A percentile compares a stretch with the other conserved stretches of the same genome.
Conservation (phyloP, 2,329 filamentous ascomycete genomes). For the Davidsoniella neocaledoniae region DNA sequence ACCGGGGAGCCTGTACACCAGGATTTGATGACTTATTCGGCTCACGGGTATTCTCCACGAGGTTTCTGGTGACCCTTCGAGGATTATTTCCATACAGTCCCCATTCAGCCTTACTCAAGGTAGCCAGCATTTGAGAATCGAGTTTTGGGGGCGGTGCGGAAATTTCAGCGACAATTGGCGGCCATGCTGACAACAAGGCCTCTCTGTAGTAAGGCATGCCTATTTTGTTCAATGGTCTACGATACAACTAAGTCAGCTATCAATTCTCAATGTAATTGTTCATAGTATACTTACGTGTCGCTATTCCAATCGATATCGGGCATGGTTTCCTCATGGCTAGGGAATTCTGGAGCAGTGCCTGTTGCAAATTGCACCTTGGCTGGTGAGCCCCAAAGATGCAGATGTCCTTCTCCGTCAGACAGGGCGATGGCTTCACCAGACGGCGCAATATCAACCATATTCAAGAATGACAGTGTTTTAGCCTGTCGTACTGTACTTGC, state of each 20-base stretch:
- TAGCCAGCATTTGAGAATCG: conserved; percentile 51
- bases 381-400: conserved; percentile 80
- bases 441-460: conserved; percentile 69
- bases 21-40: conserved; percentile 42
- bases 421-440: conserved; percentile 76
- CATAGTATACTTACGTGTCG: conserved; percentile 40
- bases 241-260: no score
- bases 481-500: conserved; percentile 72
- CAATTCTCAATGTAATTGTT: background rate
- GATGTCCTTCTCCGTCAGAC: conserved; percentile 58
- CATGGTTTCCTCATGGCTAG: conserved; percentile 43
- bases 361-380: conserved; percentile 78
- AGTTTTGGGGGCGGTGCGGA: conserved; percentile 65
- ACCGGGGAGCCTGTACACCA: conserved; percentile 61
- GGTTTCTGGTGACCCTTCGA: conserved; percentile 57
- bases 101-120: conserved; percentile 55
- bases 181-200: conserved; percentile 74
- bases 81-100: conserved; percentile 67
- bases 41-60: conserved; percentile 60
- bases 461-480: conserved; percentile 57
- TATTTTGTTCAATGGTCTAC: conserved; percentile 61
- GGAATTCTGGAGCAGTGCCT: conserved; percentile 61
- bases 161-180: conserved; percentile 69
- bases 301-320: conserved; percentile 49
- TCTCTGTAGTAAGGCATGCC: conserved; percentile 93